Conservation (phyloP, 75 land plant species). For the Picea sitchensis region DNA sequence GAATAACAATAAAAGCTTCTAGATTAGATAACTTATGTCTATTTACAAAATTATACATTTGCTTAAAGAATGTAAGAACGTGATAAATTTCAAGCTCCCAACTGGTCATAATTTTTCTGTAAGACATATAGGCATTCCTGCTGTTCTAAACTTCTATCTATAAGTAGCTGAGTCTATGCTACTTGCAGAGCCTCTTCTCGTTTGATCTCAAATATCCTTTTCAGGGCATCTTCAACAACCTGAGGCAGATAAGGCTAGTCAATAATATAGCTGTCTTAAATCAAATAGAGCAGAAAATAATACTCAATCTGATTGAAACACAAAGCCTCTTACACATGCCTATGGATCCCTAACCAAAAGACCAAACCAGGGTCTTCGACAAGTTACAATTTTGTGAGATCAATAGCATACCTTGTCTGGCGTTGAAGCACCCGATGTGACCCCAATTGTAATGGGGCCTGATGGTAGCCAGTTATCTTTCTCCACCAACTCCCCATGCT, state of each 20-base stretch:
- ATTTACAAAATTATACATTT: neutral
- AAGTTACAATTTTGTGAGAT: neutral
- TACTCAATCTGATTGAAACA: neutral
- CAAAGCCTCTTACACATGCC: neutral
- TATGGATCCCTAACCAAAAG: neutral
- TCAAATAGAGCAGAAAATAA: neutral
- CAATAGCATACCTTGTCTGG: slow-evolving; percentile 80
- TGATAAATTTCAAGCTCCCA: neutral
- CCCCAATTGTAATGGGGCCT: slow-evolving; percentile 83
- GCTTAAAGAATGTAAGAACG: neutral
- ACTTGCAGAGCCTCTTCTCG: neutral
- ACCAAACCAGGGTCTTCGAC: neutral
- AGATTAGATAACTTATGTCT: neutral
- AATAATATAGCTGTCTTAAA: neutral
- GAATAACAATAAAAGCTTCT: neutral
- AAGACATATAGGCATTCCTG: neutral
- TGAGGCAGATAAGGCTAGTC: slow-evolving; percentile 4
- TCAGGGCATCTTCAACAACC: slow-evolving; percentile 7
- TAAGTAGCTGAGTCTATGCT: neutral
- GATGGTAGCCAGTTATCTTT: slow-evolving; percentile 84
- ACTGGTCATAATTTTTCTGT: neutral
- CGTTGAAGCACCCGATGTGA: slow-evolving; percentile 96
- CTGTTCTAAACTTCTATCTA: neutral
- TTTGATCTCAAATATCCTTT: slow-evolving; percentile 3
- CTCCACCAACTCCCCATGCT: slow-evolving; percentile 95